These are phyloP conservation scores for Comarum palustre DNA, from an alignment of 306 rosid genomes.

Conservation along the genomic window DNA sequence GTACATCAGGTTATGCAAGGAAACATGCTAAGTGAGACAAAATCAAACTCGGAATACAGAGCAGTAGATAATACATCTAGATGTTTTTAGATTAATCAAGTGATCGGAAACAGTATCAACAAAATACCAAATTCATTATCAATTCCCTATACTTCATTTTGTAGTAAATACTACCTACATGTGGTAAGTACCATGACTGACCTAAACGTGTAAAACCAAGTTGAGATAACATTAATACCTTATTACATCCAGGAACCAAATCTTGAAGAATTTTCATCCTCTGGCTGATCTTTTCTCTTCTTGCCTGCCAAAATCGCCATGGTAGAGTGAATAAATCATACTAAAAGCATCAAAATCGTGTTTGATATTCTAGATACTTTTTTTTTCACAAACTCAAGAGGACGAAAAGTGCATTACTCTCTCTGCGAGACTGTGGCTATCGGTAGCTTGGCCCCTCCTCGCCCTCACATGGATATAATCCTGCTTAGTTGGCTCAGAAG, in stretches of 20 bases:
- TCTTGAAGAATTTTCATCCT: slow-evolving; percentile 91
- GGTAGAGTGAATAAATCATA: slow-evolving; percentile 4
- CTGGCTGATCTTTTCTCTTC: slow-evolving; percentile 93
- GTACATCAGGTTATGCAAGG: neutral
- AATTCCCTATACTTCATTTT: neutral
- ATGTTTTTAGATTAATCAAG: slow-evolving; percentile 2
- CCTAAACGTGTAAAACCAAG: neutral
- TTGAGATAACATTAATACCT: slow-evolving; percentile 42
- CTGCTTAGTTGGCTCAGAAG: slow-evolving; percentile 67
- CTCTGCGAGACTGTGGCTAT: slow-evolving; percentile 92
- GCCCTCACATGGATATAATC: slow-evolving; percentile 95
- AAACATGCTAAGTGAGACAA: slow-evolving; percentile 8
- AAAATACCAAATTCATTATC: neutral
- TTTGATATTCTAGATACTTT: neutral
- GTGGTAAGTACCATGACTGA: slow-evolving; percentile 6
- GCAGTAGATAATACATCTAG: neutral
- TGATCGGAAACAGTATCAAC: neutral
- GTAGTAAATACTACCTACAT: neutral
- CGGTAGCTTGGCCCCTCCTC: slow-evolving; percentile 99
- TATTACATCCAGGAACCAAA: slow-evolving; percentile 92
- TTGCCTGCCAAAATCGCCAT: slow-evolving; percentile 52
- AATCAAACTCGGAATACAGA: neutral
- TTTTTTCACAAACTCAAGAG: slow-evolving; percentile 15
- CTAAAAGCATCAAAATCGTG: neutral
- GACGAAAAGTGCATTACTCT: slow-evolving; percentile 49